Percentiles rank a stretch among this genome's conserved stretches.
Conservation (phyloP, 2,329 filamentous ascomycete genomes). For the Zymoseptoria crescenta region DNA sequence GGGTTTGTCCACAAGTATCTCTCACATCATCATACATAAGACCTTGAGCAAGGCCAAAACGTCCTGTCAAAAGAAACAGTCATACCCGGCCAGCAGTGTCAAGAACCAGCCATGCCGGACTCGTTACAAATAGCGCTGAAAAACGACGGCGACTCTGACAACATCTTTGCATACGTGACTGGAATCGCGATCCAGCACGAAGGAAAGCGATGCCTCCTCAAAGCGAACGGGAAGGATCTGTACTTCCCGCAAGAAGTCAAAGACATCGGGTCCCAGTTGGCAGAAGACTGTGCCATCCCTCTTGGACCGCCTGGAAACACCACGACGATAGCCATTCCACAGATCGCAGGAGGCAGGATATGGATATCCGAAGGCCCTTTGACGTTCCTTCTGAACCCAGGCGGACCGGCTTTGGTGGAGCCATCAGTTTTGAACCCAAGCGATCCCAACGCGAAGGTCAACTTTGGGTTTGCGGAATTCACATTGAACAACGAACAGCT, state of each 20-base stretch:
- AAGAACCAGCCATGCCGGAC: constrained; percentile 24
- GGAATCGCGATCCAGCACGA: constrained; percentile 31
- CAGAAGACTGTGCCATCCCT: constrained; percentile 32
- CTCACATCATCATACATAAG: background rate
- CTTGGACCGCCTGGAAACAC: constrained; percentile 29
- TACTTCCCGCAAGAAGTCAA: constrained; percentile 29
- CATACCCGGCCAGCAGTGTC: no score
- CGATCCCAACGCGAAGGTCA: constrained; percentile 39
- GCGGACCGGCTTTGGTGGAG: constrained; percentile 31
- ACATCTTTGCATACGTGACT: constrained; percentile 31
- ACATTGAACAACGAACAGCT: constrained; percentile 41
- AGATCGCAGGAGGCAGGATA: constrained; percentile 33
- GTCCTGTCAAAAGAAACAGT: no score
- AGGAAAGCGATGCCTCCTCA: constrained; percentile 27
- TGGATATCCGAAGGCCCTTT: constrained; percentile 31
- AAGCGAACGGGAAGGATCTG: constrained; percentile 28
- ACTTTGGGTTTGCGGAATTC: constrained; percentile 43
- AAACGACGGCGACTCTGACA: constrained; percentile 27
- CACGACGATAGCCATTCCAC: constrained; percentile 26
- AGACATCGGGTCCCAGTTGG: constrained; percentile 25
- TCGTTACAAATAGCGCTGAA: constrained; percentile 29
- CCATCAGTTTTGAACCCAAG: constrained; percentile 30
- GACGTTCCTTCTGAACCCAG: constrained; percentile 32
- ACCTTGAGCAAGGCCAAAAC: background rate
- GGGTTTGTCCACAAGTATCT: background rate